Base-by-base conservation (phyloP, 2,329 filamentous ascomycete genomes). In the Lachnellula occidentalis region DNA sequence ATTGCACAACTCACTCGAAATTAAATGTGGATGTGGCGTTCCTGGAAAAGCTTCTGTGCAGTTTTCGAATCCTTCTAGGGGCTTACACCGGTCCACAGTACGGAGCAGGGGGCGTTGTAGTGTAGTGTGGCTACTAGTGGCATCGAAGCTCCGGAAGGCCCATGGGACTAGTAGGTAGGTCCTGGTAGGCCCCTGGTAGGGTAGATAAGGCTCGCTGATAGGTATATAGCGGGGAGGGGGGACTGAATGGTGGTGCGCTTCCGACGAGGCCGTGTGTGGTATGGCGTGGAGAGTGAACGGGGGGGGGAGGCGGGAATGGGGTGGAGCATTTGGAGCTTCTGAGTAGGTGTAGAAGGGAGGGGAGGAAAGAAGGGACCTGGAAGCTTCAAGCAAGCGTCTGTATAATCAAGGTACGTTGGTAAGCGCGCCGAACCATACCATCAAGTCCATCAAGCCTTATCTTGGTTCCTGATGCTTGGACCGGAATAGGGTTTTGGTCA, bases 51-150 rank as follows among this genome's bases (percentile, higher is more conserved):
- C 56, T 64, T 64, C 62, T 37, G 51, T 61, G 60, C 56, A 58
- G 53, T 50, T 62, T 62, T 62, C 61, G 48, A 58, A 53, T 54
- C 55, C 60, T 61, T 64, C 60, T 61, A 64, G 58, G 48, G 49
- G 17, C 27, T 24, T 53, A 24, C 48, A 24, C 27, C 22, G 46
- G 51, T n/a, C n/a, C n/a, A n/a, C n/a, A n/a, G n/a, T n/a, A n/a
- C n/a, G n/a, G n/a, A n/a, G n/a, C n/a, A n/a, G n/a, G n/a, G n/a
- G n/a, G n/a, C n/a, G n/a, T n/a, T n/a, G n/a, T n/a, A n/a, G n/a
- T n/a, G n/a, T n/a, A 51, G 49, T 51, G 54, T 51, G 51, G 41
- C 46, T 24, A 45, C 41, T 51, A 27, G 49, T 27, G 8, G 17
- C 17, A 31, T 19, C 17, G n/a, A 34, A 43, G 14, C 27, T 21